phyloP scores from a whole-genome alignment of 164 flowering plant species.

The Chimonanthus salicifolius region DNA sequence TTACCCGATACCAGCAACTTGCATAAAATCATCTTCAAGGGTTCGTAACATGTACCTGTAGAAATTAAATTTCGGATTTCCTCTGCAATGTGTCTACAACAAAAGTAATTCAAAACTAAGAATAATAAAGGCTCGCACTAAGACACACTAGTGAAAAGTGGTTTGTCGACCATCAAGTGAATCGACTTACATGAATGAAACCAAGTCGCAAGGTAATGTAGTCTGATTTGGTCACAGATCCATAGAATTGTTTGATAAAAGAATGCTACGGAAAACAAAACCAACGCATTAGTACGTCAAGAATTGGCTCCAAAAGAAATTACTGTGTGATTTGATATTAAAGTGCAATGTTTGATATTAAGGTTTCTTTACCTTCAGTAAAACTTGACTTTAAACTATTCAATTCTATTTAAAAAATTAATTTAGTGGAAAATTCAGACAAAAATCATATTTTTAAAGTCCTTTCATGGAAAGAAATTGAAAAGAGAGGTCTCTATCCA shows the following conservation, averaged over 20 bases:
- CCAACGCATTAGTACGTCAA: too few relatives aligned
- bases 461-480: too few relatives aligned
- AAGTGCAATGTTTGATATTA: too few relatives aligned
- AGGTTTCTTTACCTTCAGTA: too few relatives aligned
- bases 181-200: constrained; percentile 27
- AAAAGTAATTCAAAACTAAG: background rate
- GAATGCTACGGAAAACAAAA: constrained; percentile 26
- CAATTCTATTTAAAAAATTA: too few relatives aligned
- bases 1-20: constrained; percentile 75
- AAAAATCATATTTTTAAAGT: too few relatives aligned
- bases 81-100: constrained; percentile 51
- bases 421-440: too few relatives aligned
- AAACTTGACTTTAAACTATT: too few relatives aligned
- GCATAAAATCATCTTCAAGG: constrained; percentile 62
- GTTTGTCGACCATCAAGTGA: background rate
- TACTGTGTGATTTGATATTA: too few relatives aligned
- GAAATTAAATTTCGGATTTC: constrained; percentile 47
- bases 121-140: background rate
- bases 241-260: constrained; percentile 67
- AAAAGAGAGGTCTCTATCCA: too few relatives aligned
- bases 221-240: constrained; percentile 67
- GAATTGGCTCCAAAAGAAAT: too few relatives aligned
- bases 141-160: background rate
- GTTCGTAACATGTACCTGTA: constrained; percentile 68
- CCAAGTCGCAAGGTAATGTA: constrained; percentile 49